Conservation (phyloP, 768 basidiomycete species). For the Tricholoma bakamatsutake region DNA sequence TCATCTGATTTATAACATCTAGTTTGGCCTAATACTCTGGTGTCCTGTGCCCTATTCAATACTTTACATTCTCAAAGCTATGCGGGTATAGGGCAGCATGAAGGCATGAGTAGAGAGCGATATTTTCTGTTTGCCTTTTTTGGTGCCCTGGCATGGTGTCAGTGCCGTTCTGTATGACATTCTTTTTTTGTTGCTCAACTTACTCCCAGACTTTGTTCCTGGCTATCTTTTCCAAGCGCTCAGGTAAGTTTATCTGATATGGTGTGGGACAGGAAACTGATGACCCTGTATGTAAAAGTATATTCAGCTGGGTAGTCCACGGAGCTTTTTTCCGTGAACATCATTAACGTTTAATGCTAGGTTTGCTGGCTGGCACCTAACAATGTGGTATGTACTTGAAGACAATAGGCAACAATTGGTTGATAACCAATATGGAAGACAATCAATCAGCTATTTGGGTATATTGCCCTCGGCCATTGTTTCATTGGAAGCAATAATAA, state of each 20-base stretch:
- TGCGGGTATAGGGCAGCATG: constrained; percentile 46
- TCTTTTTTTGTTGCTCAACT: neutral
- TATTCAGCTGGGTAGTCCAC: constrained; percentile 41
- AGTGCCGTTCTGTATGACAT: constrained; percentile 11
- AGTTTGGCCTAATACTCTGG: constrained; percentile 74
- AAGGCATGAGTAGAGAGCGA: constrained; percentile 50
- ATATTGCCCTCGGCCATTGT: neutral
- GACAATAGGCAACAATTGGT: neutral
- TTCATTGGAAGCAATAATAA: neutral
- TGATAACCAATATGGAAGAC: constrained; percentile 24
- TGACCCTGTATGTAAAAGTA: constrained; percentile 18
- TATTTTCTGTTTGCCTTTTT: constrained; percentile 54
- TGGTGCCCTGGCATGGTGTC: constrained; percentile 41
- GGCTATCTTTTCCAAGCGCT: constrained; percentile 59
- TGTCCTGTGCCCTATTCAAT: constrained; percentile 67
- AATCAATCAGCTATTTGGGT: constrained; percentile 58
- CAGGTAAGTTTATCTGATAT: constrained; percentile 28
- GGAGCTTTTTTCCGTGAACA: neutral
- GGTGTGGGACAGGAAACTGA: neutral
- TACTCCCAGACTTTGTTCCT: constrained; percentile 43
- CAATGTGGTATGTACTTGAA: constrained; percentile 40
- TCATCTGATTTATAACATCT: constrained; percentile 3
- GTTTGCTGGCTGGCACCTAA: constrained; percentile 61
- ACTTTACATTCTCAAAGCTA: constrained; percentile 63
- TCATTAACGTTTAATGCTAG: constrained; percentile 27